These are phyloP conservation scores for Trypanosoma conorhini DNA, from an alignment of 208 protist species.

Conservation along the genomic window DNA sequence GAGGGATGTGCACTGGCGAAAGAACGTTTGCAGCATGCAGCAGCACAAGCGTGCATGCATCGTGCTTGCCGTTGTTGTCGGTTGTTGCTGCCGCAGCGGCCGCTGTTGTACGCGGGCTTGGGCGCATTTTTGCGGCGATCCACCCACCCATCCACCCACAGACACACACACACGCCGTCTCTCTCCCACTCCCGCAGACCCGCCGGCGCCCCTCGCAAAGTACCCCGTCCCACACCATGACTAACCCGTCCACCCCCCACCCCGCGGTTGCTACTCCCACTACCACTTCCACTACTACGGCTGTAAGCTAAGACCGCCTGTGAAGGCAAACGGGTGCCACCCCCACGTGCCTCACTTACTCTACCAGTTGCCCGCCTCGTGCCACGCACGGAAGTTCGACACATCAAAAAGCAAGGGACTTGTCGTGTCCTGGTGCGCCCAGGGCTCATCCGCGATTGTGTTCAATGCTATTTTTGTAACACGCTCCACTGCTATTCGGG, in stretches of 20 bases:
- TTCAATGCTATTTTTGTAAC: slow-evolving; percentile 89
- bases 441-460: slow-evolving; percentile 85
- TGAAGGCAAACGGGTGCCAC: neutral
- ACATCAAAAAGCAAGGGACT: slow-evolving; percentile 78
- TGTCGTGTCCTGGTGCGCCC: slow-evolving; percentile 71
- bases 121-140: neutral
- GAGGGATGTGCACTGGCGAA: neutral
- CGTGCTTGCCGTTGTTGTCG: neutral
- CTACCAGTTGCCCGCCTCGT: slow-evolving; percentile 90
- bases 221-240: neutral
- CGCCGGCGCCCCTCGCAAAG: neutral
- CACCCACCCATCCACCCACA: neutral
- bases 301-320: neutral
- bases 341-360: neutral
- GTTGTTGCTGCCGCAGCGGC: neutral
- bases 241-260: neutral
- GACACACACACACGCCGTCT: neutral
- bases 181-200: neutral
- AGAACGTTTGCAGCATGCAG: neutral
- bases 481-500: slow-evolving; percentile 69
- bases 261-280: neutral
- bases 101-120: neutral
- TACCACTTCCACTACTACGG: neutral
- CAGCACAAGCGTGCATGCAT: neutral
- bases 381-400: slow-evolving; percentile 84